These are phyloP conservation scores for Calocera viscosa DNA, from an alignment of 768 basidiomycete species.

Conservation along the genomic window DNA sequence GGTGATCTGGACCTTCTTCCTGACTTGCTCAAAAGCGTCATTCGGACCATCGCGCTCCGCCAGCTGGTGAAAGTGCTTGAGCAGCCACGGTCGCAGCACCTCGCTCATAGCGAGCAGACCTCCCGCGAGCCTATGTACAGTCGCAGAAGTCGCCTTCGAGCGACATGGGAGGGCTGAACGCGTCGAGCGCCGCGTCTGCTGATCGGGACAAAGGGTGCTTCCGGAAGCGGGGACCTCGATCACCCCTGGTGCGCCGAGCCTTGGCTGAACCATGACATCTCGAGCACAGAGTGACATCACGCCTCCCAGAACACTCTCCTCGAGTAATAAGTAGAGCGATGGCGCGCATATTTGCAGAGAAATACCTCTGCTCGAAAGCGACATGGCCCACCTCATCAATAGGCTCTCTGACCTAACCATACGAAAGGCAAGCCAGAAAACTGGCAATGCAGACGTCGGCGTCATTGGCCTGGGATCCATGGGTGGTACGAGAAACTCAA, in stretches of 20 bases:
- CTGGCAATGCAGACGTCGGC: not conserved
- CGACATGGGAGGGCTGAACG: no score
- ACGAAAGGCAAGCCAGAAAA: not conserved
- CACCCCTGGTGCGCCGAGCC: no score
- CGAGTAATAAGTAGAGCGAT: not conserved
- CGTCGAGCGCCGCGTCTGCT: no score
- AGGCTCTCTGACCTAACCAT: not conserved
- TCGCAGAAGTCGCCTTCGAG: no score
- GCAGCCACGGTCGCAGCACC: slow-evolving; percentile 1
- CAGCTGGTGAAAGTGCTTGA: not conserved
- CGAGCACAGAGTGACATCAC: no score
- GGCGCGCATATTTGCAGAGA: not conserved
- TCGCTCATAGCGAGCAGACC: not conserved
- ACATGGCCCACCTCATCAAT: not conserved
- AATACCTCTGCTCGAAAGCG: not conserved
- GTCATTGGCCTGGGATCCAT: not conserved
- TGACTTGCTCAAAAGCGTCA: not conserved
- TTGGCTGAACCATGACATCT: no score
- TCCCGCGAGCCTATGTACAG: not conserved
- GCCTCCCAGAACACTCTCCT: no score
- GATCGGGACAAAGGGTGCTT: no score
- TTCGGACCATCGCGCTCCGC: not conserved
- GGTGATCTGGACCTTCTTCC: slow-evolving; percentile 8
- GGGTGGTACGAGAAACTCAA: not conserved
- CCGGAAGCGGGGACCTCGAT: no score